These are phyloP conservation scores for Limonium bicolor DNA, from an alignment of 148 eudicot genomes.

Conservation along the genomic window DNA sequence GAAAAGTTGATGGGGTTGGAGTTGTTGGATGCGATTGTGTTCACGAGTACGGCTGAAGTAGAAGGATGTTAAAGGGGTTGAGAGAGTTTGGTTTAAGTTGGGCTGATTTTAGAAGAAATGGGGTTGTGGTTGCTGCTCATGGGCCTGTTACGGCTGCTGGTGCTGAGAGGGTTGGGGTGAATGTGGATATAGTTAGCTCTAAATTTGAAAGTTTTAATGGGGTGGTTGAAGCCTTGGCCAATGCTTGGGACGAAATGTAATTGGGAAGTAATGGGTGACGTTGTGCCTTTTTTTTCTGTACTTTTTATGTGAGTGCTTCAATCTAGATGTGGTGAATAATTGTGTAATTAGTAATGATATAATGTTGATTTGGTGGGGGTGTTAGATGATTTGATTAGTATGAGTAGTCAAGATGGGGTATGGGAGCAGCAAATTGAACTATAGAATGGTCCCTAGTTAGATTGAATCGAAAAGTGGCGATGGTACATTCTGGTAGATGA, in stretches of 20 bases:
- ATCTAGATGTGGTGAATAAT: too few relatives aligned
- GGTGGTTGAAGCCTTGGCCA: slow-evolving; percentile 47
- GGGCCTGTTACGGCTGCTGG: slow-evolving; percentile 81
- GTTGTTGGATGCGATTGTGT: slow-evolving; percentile 46
- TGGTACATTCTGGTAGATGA: too few relatives aligned
- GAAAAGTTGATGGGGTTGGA: slow-evolving; percentile 16
- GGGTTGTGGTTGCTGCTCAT: slow-evolving; percentile 69
- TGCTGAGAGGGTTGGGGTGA: slow-evolving; percentile 68
- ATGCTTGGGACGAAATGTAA: not conserved
- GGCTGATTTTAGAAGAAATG: slow-evolving; percentile 31
- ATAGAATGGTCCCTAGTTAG: too few relatives aligned
- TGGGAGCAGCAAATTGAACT: too few relatives aligned
- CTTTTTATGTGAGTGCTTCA: not conserved
- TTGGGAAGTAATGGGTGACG: not conserved
- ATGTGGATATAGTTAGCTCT: slow-evolving; percentile 56
- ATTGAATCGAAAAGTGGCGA: too few relatives aligned
- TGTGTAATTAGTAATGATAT: too few relatives aligned
- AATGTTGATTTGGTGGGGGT: too few relatives aligned
- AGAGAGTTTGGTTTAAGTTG: slow-evolving; percentile 40
- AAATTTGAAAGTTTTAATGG: slow-evolving; percentile 62
- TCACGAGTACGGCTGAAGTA: slow-evolving; percentile 82
- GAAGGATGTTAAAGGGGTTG: slow-evolving; percentile 68
- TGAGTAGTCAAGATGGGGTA: too few relatives aligned
- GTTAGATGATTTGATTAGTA: too few relatives aligned
- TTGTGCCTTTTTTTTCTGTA: not conserved